Percentiles rank a stretch among this genome's conserved stretches.
phyloP scores from a whole-genome alignment of 2,329 filamentous ascomycete genomes.

The Geosmithia flava region DNA sequence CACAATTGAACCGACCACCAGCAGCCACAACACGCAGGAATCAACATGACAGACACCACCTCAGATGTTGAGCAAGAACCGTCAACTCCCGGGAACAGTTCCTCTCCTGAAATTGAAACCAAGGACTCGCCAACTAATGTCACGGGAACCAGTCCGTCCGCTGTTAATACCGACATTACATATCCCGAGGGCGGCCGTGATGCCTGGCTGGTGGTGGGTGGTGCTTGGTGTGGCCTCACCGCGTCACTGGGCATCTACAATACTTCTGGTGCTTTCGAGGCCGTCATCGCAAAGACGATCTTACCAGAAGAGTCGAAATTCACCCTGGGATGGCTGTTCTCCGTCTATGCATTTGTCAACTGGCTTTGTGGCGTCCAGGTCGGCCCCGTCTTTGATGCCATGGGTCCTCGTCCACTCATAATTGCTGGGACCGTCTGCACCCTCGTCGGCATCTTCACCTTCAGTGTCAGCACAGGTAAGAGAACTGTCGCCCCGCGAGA shows the following conservation, averaged over 20 bases:
- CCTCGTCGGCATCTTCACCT: slow-evolving; percentile 39
- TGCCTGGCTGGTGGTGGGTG: slow-evolving; percentile 61
- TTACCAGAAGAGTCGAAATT: slow-evolving; percentile 55
- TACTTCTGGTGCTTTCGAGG: slow-evolving; percentile 45
- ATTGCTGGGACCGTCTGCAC: slow-evolving; percentile 43
- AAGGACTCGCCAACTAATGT: too few relatives aligned
- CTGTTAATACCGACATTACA: not conserved
- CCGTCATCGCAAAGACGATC: slow-evolving; percentile 63
- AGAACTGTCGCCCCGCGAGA: slow-evolving; percentile 3
- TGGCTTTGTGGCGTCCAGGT: slow-evolving; percentile 77
- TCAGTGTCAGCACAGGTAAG: slow-evolving; percentile 43
- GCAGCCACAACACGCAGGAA: too few relatives aligned
- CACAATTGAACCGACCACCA: too few relatives aligned
- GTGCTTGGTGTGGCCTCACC: slow-evolving; percentile 54
- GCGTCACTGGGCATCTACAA: slow-evolving; percentile 57
- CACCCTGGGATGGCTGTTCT: slow-evolving; percentile 77
- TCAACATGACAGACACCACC: too few relatives aligned
- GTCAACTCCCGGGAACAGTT: too few relatives aligned
- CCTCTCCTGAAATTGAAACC: too few relatives aligned
- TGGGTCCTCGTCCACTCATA: slow-evolving; percentile 48
- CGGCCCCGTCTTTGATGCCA: slow-evolving; percentile 60
- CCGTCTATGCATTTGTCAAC: slow-evolving; percentile 66
- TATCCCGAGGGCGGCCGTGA: slow-evolving; percentile 59
- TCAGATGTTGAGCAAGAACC: too few relatives aligned
- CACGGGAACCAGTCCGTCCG: too few relatives aligned